A percentile compares a stretch with the other conserved stretches of the same genome.
Conservation (phyloP, 2,329 filamentous ascomycete species). For the Cladophialophora chaetospira region DNA sequence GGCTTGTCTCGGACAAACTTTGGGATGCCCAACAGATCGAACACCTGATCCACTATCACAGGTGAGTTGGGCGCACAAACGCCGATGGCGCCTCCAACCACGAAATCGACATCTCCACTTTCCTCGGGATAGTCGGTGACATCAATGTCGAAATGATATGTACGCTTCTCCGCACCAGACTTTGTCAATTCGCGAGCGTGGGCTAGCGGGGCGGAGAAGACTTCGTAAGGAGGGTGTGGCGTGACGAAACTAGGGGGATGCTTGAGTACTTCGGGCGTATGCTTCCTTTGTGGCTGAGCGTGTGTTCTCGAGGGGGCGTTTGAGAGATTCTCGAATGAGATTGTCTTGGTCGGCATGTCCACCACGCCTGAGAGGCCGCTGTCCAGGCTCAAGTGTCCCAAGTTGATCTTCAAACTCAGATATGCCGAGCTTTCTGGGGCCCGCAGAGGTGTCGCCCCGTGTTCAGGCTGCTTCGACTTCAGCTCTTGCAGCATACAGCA, state of each 20-base stretch:
- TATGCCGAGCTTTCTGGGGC: constrained; percentile 83
- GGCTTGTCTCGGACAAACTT: constrained; percentile 82
- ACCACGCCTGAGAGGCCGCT: constrained; percentile 70
- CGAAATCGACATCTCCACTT: constrained; percentile 80
- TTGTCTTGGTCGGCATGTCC: constrained; percentile 72
- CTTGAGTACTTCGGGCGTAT: constrained; percentile 33
- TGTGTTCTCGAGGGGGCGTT: constrained; percentile 12
- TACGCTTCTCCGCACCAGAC: constrained; percentile 89
- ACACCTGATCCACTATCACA: constrained; percentile 75
- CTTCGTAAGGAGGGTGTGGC: constrained; percentile 89
- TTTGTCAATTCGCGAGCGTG: constrained; percentile 83
- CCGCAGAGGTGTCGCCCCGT: constrained; percentile 51
- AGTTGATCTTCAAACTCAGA: constrained; percentile 72
- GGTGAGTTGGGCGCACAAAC: constrained; percentile 85
- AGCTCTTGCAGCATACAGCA: constrained; percentile 64
- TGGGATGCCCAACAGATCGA: constrained; percentile 79
- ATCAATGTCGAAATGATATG: constrained; percentile 96
- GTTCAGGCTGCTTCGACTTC: constrained; percentile 48
- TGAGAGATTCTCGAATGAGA: constrained; percentile 59
- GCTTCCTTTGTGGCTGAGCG: constrained; percentile 9
- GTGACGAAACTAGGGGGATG: constrained; percentile 89
- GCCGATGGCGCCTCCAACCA: constrained; percentile 93
- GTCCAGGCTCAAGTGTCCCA: constrained; percentile 70
- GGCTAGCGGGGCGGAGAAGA: constrained; percentile 86
- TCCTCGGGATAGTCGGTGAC: constrained; percentile 91